Percentiles rank a stretch among this genome's conserved stretches.
Conservation (phyloP, 1,139 yeast species). For the Pichia sp. region DNA sequence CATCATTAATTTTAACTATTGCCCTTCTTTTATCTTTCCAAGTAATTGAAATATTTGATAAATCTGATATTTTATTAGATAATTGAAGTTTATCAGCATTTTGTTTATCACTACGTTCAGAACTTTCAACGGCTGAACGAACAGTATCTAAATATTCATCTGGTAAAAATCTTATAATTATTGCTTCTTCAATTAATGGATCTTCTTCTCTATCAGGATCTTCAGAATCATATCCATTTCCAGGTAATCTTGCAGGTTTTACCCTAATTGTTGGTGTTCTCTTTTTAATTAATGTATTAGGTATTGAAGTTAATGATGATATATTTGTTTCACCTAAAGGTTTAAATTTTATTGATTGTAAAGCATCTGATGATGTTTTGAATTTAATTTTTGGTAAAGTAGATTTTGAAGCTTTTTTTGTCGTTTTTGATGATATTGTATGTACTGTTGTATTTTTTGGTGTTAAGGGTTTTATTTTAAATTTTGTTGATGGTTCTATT, state of each 20-base stretch:
- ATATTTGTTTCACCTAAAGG: not conserved
- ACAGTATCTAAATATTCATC: slow-evolving; percentile 70
- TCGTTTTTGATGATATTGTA: slow-evolving; percentile 4
- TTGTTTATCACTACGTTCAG: slow-evolving; percentile 28
- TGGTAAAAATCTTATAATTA: slow-evolving; percentile 70
- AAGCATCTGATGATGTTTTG: slow-evolving; percentile 16
- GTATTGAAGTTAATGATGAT: slow-evolving; percentile 1
- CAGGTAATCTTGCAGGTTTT: slow-evolving; percentile 80
- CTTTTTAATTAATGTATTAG: slow-evolving; percentile 8
- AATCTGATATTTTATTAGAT: slow-evolving; percentile 34
- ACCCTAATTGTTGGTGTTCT: slow-evolving; percentile 62
- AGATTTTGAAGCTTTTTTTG: slow-evolving; percentile 20
- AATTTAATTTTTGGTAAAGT: slow-evolving; percentile 23
- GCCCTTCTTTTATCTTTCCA: slow-evolving; percentile 83
- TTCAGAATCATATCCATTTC: slow-evolving; percentile 95
- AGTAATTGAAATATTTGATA: slow-evolving; percentile 63
- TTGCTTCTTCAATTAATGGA: slow-evolving; percentile 83
- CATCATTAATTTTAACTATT: slow-evolving; percentile 47
- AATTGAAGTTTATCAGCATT: not conserved
- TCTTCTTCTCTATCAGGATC: slow-evolving; percentile 96
- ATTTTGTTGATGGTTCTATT: slow-evolving; percentile 1
- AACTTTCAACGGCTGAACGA: slow-evolving; percentile 72
- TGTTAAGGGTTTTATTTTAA: not conserved
- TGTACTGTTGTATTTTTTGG: not conserved
- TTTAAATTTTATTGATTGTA: not conserved